These are phyloP conservation scores for Rubroshorea leprosula DNA, from an alignment of 345 rosid species.

Conservation along the genomic window DNA sequence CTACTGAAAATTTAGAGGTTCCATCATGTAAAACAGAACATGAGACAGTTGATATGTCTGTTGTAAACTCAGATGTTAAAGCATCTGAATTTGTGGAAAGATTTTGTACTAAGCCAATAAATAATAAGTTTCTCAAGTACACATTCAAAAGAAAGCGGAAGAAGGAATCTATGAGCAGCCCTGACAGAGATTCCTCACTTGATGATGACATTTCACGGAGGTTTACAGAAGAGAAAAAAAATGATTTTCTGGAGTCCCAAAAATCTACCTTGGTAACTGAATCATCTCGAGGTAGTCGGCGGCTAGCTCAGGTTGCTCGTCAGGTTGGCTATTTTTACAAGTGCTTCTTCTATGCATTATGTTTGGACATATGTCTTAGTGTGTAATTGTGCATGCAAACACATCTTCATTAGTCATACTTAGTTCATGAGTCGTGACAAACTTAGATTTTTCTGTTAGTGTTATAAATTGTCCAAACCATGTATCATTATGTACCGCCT, in stretches of 20 bases:
- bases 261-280: slow-evolving; percentile 37
- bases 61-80: slow-evolving; percentile 20
- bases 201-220: slow-evolving; percentile 28
- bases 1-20: slow-evolving; percentile 26
- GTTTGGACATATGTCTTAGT: not conserved
- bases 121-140: slow-evolving; percentile 53
- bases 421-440: not conserved
- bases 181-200: slow-evolving; percentile 38
- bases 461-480: too few species aligned
- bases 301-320: slow-evolving; percentile 43
- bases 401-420: not conserved
- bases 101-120: slow-evolving; percentile 23
- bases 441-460: not conserved
- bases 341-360: not conserved
- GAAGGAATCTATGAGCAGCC: slow-evolving; percentile 48
- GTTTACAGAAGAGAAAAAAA: slow-evolving; percentile 35
- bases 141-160: slow-evolving; percentile 79
- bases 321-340: slow-evolving; percentile 40
- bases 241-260: slow-evolving; percentile 34
- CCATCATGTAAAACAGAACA: slow-evolving; percentile 21
- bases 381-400: not conserved
- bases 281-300: slow-evolving; percentile 43
- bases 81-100: slow-evolving; percentile 31
- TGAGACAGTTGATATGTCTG: slow-evolving; percentile 15
- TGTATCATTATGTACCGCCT: not conserved